Percentiles rank a stretch among this genome's conserved stretches.
Conservation (phyloP, 73 alveolate genomes). For the Paramecium sexaurelia region DNA sequence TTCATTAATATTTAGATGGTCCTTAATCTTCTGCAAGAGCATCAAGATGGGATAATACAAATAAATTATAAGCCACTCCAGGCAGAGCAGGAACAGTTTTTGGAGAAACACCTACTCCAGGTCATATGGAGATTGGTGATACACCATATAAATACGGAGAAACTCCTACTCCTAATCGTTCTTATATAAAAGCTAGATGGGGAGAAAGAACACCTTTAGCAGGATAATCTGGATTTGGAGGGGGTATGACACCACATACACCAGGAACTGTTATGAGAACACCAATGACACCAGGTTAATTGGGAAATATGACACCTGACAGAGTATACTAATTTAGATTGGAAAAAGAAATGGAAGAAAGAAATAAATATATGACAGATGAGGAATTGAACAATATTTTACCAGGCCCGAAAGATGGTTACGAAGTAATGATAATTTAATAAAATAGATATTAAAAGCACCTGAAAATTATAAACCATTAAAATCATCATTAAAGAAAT, state of each 20-base stretch:
- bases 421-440: constrained; percentile 48
- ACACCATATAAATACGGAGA: constrained; percentile 67
- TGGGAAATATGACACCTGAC: constrained; percentile 69
- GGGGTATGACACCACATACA: constrained; percentile 61
- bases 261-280: constrained; percentile 59
- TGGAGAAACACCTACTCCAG: constrained; percentile 72
- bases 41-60: constrained; percentile 45
- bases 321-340: constrained; percentile 73
- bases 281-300: constrained; percentile 58
- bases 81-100: constrained; percentile 61
- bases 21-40: constrained; percentile 19
- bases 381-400: constrained; percentile 89
- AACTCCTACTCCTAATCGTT: constrained; percentile 68
- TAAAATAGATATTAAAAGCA: constrained; percentile 53
- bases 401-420: constrained; percentile 68
- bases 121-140: constrained; percentile 48
- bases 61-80: constrained; percentile 19
- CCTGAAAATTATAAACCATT: constrained; percentile 68
- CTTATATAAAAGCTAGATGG: constrained; percentile 62
- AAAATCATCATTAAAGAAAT: constrained; percentile 15
- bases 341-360: constrained; percentile 90
- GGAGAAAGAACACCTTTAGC: constrained; percentile 60
- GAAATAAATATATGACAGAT: constrained; percentile 96
- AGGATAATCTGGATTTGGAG: constrained; percentile 58
- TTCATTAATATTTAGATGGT: constrained; percentile 15